Evolutionary conservation across 495 filamentous ascomycete genomes (phyloP), one percentile per base, ranked within the genome.

Genomic region (Ascodesmis nigricans): DNA sequence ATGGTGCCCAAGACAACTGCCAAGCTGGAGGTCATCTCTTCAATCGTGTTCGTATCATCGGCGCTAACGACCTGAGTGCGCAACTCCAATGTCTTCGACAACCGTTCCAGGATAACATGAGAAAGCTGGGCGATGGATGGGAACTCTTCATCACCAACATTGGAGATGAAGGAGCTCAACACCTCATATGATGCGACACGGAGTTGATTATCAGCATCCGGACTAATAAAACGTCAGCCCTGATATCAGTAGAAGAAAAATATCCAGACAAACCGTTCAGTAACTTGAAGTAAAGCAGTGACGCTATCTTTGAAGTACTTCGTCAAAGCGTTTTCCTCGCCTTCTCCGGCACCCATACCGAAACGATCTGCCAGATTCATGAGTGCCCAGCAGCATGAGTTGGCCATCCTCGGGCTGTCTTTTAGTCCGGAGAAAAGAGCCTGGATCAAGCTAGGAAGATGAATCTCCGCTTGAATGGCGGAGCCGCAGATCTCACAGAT

Each of bases 351-450:
- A 17, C 45, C 47, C 22, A 45, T 45, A 10, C 78, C 75, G 53
- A 95, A 97, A 20, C 82, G 73, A 47, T 95, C 87, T 16, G 84
- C 84, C 40, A 97, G 70, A 52, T 93, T 97, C 83, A 97, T 97
- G 41, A 97, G 58, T 22, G 87, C 81, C 84, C 90, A 95, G 59
- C 87, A 97, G 67, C 90, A 95, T 13, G 90, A 95, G 38, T 75
- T 72, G 28, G 87, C 87, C 71, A 97, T 95, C 63, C 91, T 92
- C 26, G 84, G 73, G 52, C 78, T 84, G 59, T 78, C 90, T 33
- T 82, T 66, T 34, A 92, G 62, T 29, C 84, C 87, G 29, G 67
- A 70, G 57, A 97, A 95, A n/a, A 97, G 67, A 35, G 82, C 74
- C 21, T 65, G 64, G 44, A 95, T 79, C 32, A 97, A 61, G 15